A percentile compares a stretch with the other conserved stretches of the same genome.
These are phyloP conservation scores for Cenchrus purpureus DNA, from an alignment of 176 grass and related monocot species.

Conservation along the genomic window DNA sequence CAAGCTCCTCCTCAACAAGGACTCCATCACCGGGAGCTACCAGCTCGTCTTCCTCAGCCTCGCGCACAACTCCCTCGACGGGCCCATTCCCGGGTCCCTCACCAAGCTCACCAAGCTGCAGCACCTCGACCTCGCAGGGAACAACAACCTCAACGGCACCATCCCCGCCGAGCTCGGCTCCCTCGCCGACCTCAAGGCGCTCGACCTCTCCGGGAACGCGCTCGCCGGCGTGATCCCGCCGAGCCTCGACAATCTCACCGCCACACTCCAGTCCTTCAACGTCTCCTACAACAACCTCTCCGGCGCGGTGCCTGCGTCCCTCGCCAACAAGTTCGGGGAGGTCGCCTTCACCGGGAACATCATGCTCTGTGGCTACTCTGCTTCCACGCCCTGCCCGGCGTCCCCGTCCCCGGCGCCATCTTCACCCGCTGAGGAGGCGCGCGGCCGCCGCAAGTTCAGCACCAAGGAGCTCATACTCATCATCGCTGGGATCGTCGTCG, in stretches of 20 bases:
- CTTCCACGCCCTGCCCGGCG: conserved; percentile 46
- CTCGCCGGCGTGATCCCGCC: conserved; percentile 61
- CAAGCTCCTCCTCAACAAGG: background rate
- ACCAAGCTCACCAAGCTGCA: conserved; percentile 45
- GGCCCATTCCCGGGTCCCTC: conserved; percentile 46
- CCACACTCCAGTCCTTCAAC: conserved; percentile 53
- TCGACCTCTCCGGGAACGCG: conserved; percentile 67
- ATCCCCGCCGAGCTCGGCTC: conserved; percentile 50
- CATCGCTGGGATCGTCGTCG: conserved; percentile 45
- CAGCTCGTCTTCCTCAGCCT: conserved; percentile 54
- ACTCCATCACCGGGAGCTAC: conserved; percentile 50
- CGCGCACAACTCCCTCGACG: conserved; percentile 49
- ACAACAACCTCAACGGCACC: conserved; percentile 55
- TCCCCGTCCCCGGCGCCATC: conserved; percentile 47
- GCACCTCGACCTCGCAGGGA: conserved; percentile 41
- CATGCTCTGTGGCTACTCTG: conserved; percentile 68
- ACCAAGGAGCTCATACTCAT: conserved; percentile 59
- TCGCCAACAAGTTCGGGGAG: conserved; percentile 60
- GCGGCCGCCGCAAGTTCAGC: conserved; percentile 16
- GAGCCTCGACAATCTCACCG: conserved; percentile 62
- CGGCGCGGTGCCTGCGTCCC: conserved; percentile 54
- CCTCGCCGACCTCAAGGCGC: conserved; percentile 54
- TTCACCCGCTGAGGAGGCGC: background rate
- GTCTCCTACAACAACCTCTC: conserved; percentile 82
- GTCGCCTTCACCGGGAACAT: conserved; percentile 67